phyloP scores from a whole-genome alignment of 495 filamentous ascomycete species.

The Neurospora sp. region DNA sequence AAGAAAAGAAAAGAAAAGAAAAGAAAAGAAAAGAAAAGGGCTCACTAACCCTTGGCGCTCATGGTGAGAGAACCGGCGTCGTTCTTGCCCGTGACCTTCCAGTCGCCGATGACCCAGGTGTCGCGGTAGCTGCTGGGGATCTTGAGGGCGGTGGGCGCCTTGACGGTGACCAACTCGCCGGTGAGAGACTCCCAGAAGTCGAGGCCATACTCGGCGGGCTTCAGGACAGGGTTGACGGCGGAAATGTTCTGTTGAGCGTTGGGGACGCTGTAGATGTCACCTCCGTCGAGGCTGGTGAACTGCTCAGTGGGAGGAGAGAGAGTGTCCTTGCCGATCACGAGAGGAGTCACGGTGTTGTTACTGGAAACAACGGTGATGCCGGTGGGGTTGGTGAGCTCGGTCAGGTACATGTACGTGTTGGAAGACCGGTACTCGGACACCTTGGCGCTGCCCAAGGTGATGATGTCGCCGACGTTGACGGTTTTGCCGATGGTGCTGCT shows the following conservation, averaged over 20 bases:
- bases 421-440: slow-evolving; percentile 46
- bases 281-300: slow-evolving; percentile 42
- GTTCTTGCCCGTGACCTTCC: slow-evolving; percentile 43
- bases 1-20: not conserved
- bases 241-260: slow-evolving; percentile 43
- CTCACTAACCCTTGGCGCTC: slow-evolving; percentile 29
- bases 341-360: slow-evolving; percentile 31
- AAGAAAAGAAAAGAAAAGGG: not conserved
- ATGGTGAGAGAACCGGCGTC: slow-evolving; percentile 45
- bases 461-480: slow-evolving; percentile 43
- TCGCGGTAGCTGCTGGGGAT: slow-evolving; percentile 50
- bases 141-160: slow-evolving; percentile 34
- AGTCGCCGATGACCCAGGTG: slow-evolving; percentile 50
- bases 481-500: slow-evolving; percentile 26
- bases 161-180: slow-evolving; percentile 47
- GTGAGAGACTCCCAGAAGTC: slow-evolving; percentile 56
- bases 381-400: slow-evolving; percentile 42
- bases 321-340: slow-evolving; percentile 43
- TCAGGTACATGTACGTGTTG: slow-evolving; percentile 42
- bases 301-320: slow-evolving; percentile 40
- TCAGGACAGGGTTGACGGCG: slow-evolving; percentile 39
- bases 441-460: slow-evolving; percentile 41
- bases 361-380: slow-evolving; percentile 35
- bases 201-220: slow-evolving; percentile 45
- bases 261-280: slow-evolving; percentile 44